phyloP scores from a whole-genome alignment of 495 filamentous ascomycete genomes.

The Aspergillus cavernicola region DNA sequence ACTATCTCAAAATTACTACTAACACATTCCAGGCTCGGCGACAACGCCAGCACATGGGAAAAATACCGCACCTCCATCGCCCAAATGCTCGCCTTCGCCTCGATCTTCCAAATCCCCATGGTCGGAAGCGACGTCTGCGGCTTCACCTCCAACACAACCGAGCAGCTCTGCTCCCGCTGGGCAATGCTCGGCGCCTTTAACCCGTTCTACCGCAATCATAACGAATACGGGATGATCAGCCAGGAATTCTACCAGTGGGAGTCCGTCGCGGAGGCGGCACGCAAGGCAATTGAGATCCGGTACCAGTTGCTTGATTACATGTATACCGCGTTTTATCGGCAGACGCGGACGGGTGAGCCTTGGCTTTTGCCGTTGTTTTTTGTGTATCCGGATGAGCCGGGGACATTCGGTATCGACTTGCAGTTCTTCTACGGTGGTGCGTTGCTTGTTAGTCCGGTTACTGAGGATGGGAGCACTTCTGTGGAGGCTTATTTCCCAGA shows the following conservation, averaged over 20 bases:
- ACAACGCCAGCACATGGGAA: conserved; percentile 72
- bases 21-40: conserved; percentile 53
- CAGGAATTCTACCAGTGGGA: conserved; percentile 83
- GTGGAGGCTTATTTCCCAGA: conserved; percentile 73
- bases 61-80: conserved; percentile 70
- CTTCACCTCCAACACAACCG: conserved; percentile 65
- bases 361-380: conserved; percentile 67
- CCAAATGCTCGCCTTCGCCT: conserved; percentile 66
- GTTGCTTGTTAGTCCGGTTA: conserved; percentile 70
- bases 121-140: conserved; percentile 82
- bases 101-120: conserved; percentile 83
- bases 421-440: conserved; percentile 74
- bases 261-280: conserved; percentile 58
- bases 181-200: conserved; percentile 71
- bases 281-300: conserved; percentile 68
- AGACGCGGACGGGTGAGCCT: conserved; percentile 62
- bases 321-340: conserved; percentile 67
- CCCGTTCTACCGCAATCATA: conserved; percentile 84
- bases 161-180: conserved; percentile 81
- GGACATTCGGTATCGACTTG: conserved; percentile 53
- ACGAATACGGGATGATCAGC: conserved; percentile 41
- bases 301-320: conserved; percentile 77
- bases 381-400: conserved; percentile 63
- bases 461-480: conserved; percentile 55
- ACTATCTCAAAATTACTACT: background rate